Evolutionary conservation across 371 early-diverging fungal species (phyloP).

Genomic region (Mucor velutinosus): DNA sequence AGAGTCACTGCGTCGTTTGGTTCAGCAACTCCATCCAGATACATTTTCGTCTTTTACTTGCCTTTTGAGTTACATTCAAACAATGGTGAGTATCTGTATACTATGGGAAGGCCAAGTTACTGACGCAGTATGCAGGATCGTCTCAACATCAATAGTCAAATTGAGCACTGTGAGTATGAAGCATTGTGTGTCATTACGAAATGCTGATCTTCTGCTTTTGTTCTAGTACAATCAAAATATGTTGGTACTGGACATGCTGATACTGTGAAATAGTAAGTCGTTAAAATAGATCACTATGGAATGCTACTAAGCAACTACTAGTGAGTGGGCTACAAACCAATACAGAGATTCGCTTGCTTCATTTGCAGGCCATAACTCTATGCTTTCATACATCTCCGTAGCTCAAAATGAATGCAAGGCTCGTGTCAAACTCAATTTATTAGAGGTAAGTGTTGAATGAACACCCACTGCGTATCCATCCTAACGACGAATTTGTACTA

Average conservation of each 20-base stretch:
- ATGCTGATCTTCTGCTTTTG: not conserved
- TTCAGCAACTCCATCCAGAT: not conserved
- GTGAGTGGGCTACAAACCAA: slow-evolving; percentile 87
- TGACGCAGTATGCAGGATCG: slow-evolving; percentile 54
- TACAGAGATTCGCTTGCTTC: slow-evolving; percentile 86
- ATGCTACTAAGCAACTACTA: slow-evolving; percentile 23
- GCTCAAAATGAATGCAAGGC: slow-evolving; percentile 87
- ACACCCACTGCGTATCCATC: not conserved
- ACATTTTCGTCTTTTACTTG: not conserved
- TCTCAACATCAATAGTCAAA: slow-evolving; percentile 78
- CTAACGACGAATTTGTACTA: not conserved
- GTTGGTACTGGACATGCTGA: slow-evolving; percentile 94
- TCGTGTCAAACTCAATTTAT: slow-evolving; percentile 69
- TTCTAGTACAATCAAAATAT: slow-evolving; percentile 81
- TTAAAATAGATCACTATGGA: not conserved
- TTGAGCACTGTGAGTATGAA: slow-evolving; percentile 71
- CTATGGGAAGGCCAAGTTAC: not conserved
- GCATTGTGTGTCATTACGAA: not conserved
- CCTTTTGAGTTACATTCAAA: not conserved
- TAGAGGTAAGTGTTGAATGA: slow-evolving; percentile 59
- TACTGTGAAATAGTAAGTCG: slow-evolving; percentile 78
- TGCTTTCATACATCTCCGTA: slow-evolving; percentile 78
- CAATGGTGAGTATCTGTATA: not conserved
- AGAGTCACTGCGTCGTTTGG: not conserved
- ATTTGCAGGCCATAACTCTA: slow-evolving; percentile 73